Percentiles rank a stretch among this genome's conserved stretches.
Conservation (phyloP, 495 filamentous ascomycete genomes). For the Monascus purpureus region DNA sequence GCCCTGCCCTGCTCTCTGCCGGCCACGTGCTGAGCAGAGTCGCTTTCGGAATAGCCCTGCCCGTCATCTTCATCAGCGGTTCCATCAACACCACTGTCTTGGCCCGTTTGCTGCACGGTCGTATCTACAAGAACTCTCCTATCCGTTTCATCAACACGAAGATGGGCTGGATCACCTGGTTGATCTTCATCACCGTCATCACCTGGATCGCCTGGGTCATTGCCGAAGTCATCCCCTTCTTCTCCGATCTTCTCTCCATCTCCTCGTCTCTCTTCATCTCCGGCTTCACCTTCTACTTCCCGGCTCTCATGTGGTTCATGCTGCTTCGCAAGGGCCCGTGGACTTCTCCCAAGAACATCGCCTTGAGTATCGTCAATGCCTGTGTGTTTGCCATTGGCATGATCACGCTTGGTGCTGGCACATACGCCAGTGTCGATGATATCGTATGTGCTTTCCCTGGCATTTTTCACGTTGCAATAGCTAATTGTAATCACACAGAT, state of each 20-base stretch:
- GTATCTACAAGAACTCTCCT: conserved; percentile 35
- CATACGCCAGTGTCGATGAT: conserved; percentile 39
- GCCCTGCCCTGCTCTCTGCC: conserved; percentile 54
- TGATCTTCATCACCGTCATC: conserved; percentile 35
- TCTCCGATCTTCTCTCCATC: conserved; percentile 46
- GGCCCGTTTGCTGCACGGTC: conserved; percentile 44
- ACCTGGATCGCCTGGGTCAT: conserved; percentile 50
- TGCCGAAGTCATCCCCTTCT: conserved; percentile 54
- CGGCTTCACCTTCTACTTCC: conserved; percentile 52
- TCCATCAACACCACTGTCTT: conserved; percentile 46
- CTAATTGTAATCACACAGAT: conserved; percentile 11
- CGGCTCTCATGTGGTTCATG: conserved; percentile 49
- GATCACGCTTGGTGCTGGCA: conserved; percentile 35
- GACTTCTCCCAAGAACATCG: conserved; percentile 16
- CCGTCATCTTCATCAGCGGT: conserved; percentile 56
- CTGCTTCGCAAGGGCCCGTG: conserved; percentile 27
- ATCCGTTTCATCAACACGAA: conserved; percentile 41
- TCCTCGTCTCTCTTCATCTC: conserved; percentile 48
- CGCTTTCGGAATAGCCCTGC: conserved; percentile 57
- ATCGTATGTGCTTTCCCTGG: conserved; percentile 30
- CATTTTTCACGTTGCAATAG: not conserved
- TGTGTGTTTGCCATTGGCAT: conserved; percentile 20
- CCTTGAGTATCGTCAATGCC: conserved; percentile 6
- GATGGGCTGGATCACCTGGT: conserved; percentile 43
- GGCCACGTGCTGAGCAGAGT: conserved; percentile 44